phyloP scores from a whole-genome alignment of 1,284 basidiomycete genomes.

The Leccinum griseonigrum region DNA sequence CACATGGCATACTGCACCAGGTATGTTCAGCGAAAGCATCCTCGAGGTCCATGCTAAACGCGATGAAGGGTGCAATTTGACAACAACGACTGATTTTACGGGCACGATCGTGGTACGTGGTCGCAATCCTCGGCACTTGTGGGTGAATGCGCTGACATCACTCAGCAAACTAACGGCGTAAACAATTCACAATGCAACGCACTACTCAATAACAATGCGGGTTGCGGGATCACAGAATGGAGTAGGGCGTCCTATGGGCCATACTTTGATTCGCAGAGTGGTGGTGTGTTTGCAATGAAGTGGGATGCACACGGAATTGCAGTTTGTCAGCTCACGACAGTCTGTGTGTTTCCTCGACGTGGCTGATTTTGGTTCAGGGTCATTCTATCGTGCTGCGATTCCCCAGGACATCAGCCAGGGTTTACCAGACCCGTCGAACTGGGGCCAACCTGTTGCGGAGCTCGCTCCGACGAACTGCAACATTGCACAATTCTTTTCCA shows the following conservation, averaged over 20 bases:
- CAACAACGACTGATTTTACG: conserved; percentile 43
- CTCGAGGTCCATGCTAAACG: conserved; percentile 7
- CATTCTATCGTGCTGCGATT: conserved; percentile 57
- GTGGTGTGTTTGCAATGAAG: conserved; percentile 63
- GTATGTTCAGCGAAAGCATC: conserved; percentile 30
- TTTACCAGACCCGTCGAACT: conserved; percentile 43
- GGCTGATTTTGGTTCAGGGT: conserved; percentile 40
- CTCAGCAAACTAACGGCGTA: conserved; percentile 36
- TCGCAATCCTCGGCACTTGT: not conserved
- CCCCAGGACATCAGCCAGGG: conserved; percentile 50
- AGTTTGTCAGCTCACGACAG: conserved; percentile 45
- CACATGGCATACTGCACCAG: conserved; percentile 54
- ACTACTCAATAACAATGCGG: conserved; percentile 41
- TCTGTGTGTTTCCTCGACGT: conserved; percentile 2
- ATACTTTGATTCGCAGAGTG: conserved; percentile 54
- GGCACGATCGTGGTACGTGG: conserved; percentile 46
- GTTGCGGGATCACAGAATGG: conserved; percentile 60
- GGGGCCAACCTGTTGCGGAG: conserved; percentile 52
- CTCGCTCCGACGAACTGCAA: conserved; percentile 46
- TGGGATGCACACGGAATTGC: conserved; percentile 57
- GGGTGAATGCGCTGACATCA: conserved; percentile 8
- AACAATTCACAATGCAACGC: conserved; percentile 46
- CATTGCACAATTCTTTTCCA: conserved; percentile 49
- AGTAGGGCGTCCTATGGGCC: conserved; percentile 57
- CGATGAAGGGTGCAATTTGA: conserved; percentile 47